Percentiles rank a stretch among this genome's conserved stretches.
These are phyloP conservation scores for Puccinia triticina DNA, from an alignment of 1,284 basidiomycete species.

Conservation along the genomic window DNA sequence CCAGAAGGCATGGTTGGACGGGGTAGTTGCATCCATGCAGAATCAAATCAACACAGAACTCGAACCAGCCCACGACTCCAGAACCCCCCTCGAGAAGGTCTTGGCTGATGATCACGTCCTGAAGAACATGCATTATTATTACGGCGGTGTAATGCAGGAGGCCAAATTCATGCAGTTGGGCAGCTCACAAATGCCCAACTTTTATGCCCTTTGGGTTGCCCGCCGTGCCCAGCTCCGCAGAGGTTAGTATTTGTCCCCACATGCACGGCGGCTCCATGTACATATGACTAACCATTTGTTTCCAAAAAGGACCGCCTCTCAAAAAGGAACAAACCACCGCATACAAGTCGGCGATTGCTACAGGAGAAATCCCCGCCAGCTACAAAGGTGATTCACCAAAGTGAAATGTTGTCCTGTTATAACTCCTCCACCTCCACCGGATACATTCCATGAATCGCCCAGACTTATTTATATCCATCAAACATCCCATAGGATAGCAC, in stretches of 20 bases:
- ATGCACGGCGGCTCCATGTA: background rate
- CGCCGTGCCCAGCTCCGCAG: background rate
- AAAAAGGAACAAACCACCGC: background rate
- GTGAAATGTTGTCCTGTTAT: no score
- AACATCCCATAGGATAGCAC: no score
- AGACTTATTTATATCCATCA: no score
- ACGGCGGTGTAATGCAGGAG: background rate
- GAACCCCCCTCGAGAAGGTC: constrained; percentile 5
- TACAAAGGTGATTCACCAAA: no score
- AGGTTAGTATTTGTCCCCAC: background rate
- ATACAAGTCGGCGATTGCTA: no score
- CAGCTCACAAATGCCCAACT: background rate
- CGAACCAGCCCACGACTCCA: background rate
- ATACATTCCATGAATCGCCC: no score
- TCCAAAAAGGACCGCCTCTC: background rate
- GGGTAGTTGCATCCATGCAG: background rate
- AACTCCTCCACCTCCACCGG: no score
- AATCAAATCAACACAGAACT: background rate
- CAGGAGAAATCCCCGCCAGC: no score
- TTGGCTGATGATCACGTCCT: background rate
- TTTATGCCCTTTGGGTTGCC: background rate
- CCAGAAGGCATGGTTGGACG: background rate
- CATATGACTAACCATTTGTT: background rate
- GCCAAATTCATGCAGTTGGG: background rate
- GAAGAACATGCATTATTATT: background rate